These are phyloP conservation scores for Crepidotus variabilis DNA, from an alignment of 768 basidiomycete species.

Conservation along the genomic window DNA sequence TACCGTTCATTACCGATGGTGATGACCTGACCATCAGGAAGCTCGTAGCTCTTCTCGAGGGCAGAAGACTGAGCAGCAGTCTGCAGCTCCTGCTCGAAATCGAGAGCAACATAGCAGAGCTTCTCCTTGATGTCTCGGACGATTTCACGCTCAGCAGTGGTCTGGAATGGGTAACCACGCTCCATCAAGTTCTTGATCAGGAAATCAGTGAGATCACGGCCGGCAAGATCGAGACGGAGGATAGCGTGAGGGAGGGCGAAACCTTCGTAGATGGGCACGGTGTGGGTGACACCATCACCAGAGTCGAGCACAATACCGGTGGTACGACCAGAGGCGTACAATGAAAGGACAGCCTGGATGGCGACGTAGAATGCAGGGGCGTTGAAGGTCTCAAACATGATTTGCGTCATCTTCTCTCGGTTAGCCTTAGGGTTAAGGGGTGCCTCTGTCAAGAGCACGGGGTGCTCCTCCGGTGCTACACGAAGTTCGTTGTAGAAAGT, in stretches of 20 bases:
- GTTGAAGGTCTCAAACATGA: constrained; percentile 97
- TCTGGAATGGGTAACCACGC: constrained; percentile 92
- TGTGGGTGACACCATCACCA: constrained; percentile 95
- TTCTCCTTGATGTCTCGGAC: constrained; percentile 98
- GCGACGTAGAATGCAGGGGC: constrained; percentile 89
- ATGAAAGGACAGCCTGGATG: constrained; percentile 87
- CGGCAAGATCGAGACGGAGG: constrained; percentile 86
- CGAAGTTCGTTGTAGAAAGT: constrained; percentile 96
- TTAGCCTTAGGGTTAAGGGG: constrained; percentile 92
- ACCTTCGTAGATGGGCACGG: constrained; percentile 95
- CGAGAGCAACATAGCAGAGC: constrained; percentile 91
- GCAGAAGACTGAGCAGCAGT: constrained; percentile 87
- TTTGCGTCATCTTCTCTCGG: constrained; percentile 92
- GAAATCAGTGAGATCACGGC: constrained; percentile 86
- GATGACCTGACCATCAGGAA: constrained; percentile 92
- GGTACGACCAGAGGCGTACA: constrained; percentile 93
- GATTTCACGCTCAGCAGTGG: constrained; percentile 90
- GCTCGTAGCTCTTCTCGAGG: constrained; percentile 90
- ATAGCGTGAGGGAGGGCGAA: constrained; percentile 93
- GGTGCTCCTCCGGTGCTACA: constrained; percentile 91
- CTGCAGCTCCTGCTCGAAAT: constrained; percentile 92
- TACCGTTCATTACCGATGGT: constrained; percentile 91
- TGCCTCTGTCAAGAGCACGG: constrained; percentile 87
- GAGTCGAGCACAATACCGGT: constrained; percentile 95
- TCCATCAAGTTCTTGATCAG: constrained; percentile 85